Base-by-base conservation (phyloP, 2,329 filamentous ascomycete species). In the Fulvia fulva region DNA sequence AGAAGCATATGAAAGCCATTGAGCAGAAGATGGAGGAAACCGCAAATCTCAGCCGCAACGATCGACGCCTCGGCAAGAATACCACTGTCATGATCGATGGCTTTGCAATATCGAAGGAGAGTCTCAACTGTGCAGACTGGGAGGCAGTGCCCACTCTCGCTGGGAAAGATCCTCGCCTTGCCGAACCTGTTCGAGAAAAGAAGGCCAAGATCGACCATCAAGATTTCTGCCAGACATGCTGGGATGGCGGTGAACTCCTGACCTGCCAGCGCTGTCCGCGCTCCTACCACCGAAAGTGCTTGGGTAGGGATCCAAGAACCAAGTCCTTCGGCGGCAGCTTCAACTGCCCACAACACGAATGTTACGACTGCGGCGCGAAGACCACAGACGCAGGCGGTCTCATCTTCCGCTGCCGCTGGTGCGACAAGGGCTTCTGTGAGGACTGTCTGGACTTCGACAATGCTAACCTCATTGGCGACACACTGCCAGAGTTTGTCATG, bases 81-180 rank as follows among this genome's bases (percentile, higher is more conserved):
- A 81, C 80, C 0, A 84, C 81, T 0, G 80, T 86, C 37, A 80
- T 81, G 74, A 71, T 84, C 0, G 75, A 81, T 60, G 83, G 82
- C 0, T 84, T 77, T 63, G 78, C 78, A 1, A 78, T 86, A 53
- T 79, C 72, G 55, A 86, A 85, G 63, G 80, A 84, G 28, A 82
- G 78, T 0, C 73, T 84, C 62, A 71, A 72, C 9, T 83, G 81
- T 58, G 76, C 69, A 1, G 74, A 80, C 56, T 83, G 81, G 77
- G 83, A 85, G 65, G 82, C 83, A 3, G 81, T 85, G 1, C 80
- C 82, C 1, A 84, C 82, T 0, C 65, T 83, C 46, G 79, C 80
- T 5, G 81, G 81, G 26, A 83, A 83, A 64, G 79, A 84, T 62
- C 76, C 80, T 9, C 74, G 77, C 14, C 74, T 83, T 16, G 78